These are phyloP conservation scores for Oidium heveae DNA, from an alignment of 2,329 filamentous ascomycete genomes.

Conservation along the genomic window DNA sequence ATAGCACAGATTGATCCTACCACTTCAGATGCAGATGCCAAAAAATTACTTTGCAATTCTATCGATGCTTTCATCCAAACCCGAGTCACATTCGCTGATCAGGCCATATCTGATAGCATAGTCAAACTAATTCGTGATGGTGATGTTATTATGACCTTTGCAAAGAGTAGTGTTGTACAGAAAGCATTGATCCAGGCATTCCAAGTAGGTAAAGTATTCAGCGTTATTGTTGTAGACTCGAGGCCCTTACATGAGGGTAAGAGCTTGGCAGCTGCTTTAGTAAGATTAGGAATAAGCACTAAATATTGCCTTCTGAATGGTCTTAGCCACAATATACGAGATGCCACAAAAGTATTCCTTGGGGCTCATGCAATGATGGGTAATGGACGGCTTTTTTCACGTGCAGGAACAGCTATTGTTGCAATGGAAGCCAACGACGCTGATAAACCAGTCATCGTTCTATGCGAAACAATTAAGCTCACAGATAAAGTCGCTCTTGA, in stretches of 20 bases:
- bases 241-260: slow-evolving; percentile 45
- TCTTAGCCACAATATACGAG: slow-evolving; percentile 45
- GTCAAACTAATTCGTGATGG: slow-evolving; percentile 51
- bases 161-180: slow-evolving; percentile 66
- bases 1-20: slow-evolving; percentile 80
- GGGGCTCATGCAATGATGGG: slow-evolving; percentile 89
- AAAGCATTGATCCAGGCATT: slow-evolving; percentile 53
- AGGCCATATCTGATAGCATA: slow-evolving; percentile 59
- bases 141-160: slow-evolving; percentile 69
- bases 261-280: slow-evolving; percentile 45
- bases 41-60: slow-evolving; percentile 47
- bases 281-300: slow-evolving; percentile 42
- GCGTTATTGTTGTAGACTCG: slow-evolving; percentile 63
- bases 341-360: slow-evolving; percentile 40
- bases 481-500: slow-evolving; percentile 73
- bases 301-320: slow-evolving; percentile 64
- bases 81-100: slow-evolving; percentile 65
- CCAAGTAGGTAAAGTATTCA: slow-evolving; percentile 45
- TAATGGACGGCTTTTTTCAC: slow-evolving; percentile 73
- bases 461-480: slow-evolving; percentile 91
- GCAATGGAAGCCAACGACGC: slow-evolving; percentile 58
- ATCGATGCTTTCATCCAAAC: slow-evolving; percentile 84
- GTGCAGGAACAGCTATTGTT: slow-evolving; percentile 65
- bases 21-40: slow-evolving; percentile 57
- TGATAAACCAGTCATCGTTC: slow-evolving; percentile 60